Evolutionary conservation across 768 basidiomycete species (phyloP).

Genomic region (Vararia minispora): DNA sequence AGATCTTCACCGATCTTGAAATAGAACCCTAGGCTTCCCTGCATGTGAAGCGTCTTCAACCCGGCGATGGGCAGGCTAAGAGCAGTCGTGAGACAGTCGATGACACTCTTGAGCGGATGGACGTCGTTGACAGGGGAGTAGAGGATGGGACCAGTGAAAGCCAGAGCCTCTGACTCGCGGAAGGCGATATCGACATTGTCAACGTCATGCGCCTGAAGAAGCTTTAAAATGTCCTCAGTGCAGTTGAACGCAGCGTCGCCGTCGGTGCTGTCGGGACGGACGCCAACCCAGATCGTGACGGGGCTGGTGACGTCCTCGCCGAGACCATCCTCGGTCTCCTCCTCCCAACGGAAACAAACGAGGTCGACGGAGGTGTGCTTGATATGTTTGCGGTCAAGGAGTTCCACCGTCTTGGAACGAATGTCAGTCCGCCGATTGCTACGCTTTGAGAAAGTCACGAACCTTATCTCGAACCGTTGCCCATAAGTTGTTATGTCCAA

Average conservation of each 20-base stretch:
- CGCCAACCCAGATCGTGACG: constrained; percentile 18
- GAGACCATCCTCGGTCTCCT: constrained; percentile 4
- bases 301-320: constrained; percentile 6
- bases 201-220: constrained; percentile 12
- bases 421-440: constrained; percentile 12
- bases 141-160: constrained; percentile 11
- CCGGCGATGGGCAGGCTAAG: constrained; percentile 29
- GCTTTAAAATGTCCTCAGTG: constrained; percentile 9
- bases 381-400: constrained; percentile 8
- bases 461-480: constrained; percentile 14
- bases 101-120: constrained; percentile 22
- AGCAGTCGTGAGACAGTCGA: constrained; percentile 23
- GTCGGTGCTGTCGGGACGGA: constrained; percentile 14
- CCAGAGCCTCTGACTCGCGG: constrained; percentile 13
- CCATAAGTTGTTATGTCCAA: constrained; percentile 16
- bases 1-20: constrained; percentile 21
- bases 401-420: constrained; percentile 11
- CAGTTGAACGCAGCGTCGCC: constrained; percentile 13
- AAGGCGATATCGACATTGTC: constrained; percentile 15
- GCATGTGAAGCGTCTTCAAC: constrained; percentile 17
- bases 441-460: constrained; percentile 15
- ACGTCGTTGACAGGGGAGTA: constrained; percentile 13
- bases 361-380: constrained; percentile 9
- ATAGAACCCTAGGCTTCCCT: constrained; percentile 28
- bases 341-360: constrained; percentile 12